Conservation (phyloP, 202 grass and related monocot species). For the Setaria italica region DNA sequence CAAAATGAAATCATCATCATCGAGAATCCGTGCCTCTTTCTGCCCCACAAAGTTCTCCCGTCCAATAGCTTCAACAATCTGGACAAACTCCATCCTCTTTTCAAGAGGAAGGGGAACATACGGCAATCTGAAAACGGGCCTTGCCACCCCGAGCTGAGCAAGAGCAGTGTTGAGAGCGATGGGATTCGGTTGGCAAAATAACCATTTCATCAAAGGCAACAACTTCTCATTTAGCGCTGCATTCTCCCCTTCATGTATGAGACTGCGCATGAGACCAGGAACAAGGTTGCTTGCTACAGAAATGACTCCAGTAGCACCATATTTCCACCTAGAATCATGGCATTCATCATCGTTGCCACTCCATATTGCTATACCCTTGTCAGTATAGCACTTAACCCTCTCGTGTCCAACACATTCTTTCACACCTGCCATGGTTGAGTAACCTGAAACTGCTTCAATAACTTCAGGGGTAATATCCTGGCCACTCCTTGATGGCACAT, state of each 20-base stretch:
- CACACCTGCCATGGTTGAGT: conserved; percentile 74
- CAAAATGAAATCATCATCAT: conserved; percentile 82
- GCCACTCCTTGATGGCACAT: conserved; percentile 83
- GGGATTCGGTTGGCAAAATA: conserved; percentile 79
- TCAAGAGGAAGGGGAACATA: conserved; percentile 76
- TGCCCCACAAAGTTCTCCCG: conserved; percentile 79
- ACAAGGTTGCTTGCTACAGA: conserved; percentile 93
- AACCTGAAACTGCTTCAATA: conserved; percentile 54
- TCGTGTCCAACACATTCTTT: conserved; percentile 91
- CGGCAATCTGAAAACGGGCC: conserved; percentile 81
- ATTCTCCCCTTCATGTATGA: conserved; percentile 79
- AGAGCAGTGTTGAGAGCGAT: conserved; percentile 90
- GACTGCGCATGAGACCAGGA: conserved; percentile 67
- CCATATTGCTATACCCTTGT: conserved; percentile 77
- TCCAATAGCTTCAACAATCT: conserved; percentile 73
- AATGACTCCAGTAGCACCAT: conserved; percentile 78
- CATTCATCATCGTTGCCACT: conserved; percentile 85
- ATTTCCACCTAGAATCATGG: conserved; percentile 89
- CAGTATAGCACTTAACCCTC: conserved; percentile 72
- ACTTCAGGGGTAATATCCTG: conserved; percentile 82
- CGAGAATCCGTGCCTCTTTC: conserved; percentile 63
- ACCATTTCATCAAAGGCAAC: conserved; percentile 82
- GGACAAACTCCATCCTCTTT: conserved; percentile 77
- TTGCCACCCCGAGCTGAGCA: conserved; percentile 78
- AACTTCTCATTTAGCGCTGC: conserved; percentile 59